Conservation (phyloP, 768 basidiomycete species). For the Coprinellus micaceus region DNA sequence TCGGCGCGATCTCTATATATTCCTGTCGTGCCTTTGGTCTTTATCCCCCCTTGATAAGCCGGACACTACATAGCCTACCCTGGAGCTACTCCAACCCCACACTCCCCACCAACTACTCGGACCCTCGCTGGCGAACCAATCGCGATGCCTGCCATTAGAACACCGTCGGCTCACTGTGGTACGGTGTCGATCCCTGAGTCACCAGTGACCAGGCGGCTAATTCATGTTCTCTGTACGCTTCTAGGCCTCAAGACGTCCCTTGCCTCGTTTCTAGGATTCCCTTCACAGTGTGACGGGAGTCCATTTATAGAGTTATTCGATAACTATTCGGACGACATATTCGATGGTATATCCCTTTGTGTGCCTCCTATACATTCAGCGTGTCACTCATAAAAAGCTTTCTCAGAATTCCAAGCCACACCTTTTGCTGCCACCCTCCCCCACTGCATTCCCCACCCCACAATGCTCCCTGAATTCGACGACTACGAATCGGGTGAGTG, state of each 20-base stretch:
- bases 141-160: conserved; percentile 10
- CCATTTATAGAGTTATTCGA: background rate
- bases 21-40: conserved; percentile 1
- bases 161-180: conserved; percentile 2
- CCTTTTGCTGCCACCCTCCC: background rate
- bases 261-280: background rate
- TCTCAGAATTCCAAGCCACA: conserved; percentile 1
- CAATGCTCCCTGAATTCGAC: conserved; percentile 22
- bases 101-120: background rate
- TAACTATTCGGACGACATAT: background rate
- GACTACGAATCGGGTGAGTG: conserved; percentile 17
- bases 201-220: background rate
- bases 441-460: conserved; percentile 22
- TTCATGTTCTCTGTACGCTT: background rate
- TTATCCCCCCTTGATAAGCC: conserved; percentile 5
- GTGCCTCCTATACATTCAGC: background rate
- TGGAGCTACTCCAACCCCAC: background rate
- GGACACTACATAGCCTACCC: conserved; percentile 4
- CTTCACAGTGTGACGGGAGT: background rate
- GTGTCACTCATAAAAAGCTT: conserved; percentile 5
- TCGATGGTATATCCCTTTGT: conserved; percentile 2
- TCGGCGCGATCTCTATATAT: conserved; percentile 9
- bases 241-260: background rate
- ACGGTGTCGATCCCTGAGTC: conserved; percentile 1
- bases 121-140: background rate